Evolutionary conservation across 1,284 basidiomycete genomes (phyloP).

Genomic region (Cerioporus squamosus): DNA sequence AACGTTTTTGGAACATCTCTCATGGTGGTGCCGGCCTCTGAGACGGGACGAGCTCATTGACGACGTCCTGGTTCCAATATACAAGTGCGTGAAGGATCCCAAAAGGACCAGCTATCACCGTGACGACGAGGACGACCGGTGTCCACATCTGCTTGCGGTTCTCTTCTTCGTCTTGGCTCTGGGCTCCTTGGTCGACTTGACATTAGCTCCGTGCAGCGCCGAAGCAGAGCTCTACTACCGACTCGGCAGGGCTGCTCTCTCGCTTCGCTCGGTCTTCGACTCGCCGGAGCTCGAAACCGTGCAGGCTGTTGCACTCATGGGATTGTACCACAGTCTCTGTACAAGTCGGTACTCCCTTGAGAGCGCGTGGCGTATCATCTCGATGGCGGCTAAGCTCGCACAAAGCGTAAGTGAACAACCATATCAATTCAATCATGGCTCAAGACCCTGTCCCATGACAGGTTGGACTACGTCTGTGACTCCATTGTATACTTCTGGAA

Average conservation of each 20-base stretch:
- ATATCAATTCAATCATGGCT: background rate
- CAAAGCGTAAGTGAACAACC: slow-evolving; percentile 37
- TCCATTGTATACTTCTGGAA: background rate
- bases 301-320: slow-evolving; percentile 61
- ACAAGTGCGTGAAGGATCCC: slow-evolving; percentile 53
- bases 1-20: slow-evolving; percentile 65
- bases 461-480: slow-evolving; percentile 38
- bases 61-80: slow-evolving; percentile 62
- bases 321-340: slow-evolving; percentile 56
- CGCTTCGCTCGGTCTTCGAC: slow-evolving; percentile 64
- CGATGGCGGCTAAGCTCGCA: slow-evolving; percentile 36
- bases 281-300: slow-evolving; percentile 65
- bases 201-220: slow-evolving; percentile 57
- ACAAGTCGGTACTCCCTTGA: slow-evolving; percentile 47
- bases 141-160: slow-evolving; percentile 58
- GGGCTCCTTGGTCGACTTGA: slow-evolving; percentile 67
- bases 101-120: slow-evolving; percentile 33
- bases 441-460: slow-evolving; percentile 10
- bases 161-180: slow-evolving; percentile 63
- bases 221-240: slow-evolving; percentile 67
- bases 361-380: slow-evolving; percentile 38
- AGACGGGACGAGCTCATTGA: slow-evolving; percentile 69
- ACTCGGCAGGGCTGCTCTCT: slow-evolving; percentile 57
- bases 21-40: slow-evolving; percentile 65
- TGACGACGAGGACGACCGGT: slow-evolving; percentile 23